These are phyloP conservation scores for Agaricus sinodeliciosus DNA, from an alignment of 768 basidiomycete species.

Conservation along the genomic window DNA sequence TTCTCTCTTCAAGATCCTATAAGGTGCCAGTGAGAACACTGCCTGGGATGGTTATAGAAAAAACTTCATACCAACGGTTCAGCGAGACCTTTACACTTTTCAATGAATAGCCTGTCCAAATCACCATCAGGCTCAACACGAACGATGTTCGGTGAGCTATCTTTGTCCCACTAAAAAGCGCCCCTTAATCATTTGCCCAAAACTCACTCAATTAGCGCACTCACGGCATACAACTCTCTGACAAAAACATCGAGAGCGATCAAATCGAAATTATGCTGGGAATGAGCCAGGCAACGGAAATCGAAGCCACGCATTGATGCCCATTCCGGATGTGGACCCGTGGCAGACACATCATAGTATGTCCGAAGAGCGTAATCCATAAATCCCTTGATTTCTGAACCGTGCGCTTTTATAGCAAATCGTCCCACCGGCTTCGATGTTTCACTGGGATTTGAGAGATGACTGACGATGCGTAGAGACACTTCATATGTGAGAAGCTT, in stretches of 20 bases:
- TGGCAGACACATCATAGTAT: neutral
- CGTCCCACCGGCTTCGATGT: too few relatives aligned
- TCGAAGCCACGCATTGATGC: neutral
- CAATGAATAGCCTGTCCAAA: neutral
- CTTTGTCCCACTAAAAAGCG: neutral
- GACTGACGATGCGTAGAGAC: too few relatives aligned
- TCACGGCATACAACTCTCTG: neutral
- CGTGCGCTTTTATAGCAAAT: too few relatives aligned
- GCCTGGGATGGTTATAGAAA: neutral
- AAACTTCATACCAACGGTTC: neutral
- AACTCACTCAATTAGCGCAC: neutral
- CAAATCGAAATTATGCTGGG: neutral
- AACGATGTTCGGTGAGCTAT: neutral
- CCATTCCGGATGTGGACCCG: neutral
- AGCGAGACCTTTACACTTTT: neutral
- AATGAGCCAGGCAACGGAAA: neutral
- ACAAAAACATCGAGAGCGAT: neutral
- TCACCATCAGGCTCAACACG: neutral
- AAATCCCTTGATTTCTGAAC: too few relatives aligned
- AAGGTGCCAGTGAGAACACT: neutral
- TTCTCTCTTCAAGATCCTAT: neutral
- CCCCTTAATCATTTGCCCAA: neutral
- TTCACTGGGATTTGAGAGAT: too few relatives aligned
- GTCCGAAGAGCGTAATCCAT: neutral
- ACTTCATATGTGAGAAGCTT: too few relatives aligned